Conservation (phyloP, 768 basidiomycete species). For the Suillus plorans region DNA sequence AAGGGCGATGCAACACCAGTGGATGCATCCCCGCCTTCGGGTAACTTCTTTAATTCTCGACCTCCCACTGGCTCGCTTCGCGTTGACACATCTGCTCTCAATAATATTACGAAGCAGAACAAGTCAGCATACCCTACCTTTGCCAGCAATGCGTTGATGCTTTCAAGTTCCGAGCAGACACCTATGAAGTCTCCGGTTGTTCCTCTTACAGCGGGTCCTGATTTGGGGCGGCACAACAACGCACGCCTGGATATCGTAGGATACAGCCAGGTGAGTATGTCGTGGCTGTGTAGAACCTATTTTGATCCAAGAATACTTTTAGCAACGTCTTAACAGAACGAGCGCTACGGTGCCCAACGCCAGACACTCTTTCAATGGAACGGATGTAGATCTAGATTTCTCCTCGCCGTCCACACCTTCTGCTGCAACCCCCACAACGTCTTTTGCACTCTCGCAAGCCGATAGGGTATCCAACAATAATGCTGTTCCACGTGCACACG, state of each 20-base stretch:
- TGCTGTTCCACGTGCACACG: constrained; percentile 47
- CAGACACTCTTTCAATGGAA: constrained; percentile 76
- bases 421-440: constrained; percentile 42
- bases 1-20: constrained; percentile 58
- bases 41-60: constrained; percentile 54
- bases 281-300: background rate
- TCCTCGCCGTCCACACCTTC: constrained; percentile 54
- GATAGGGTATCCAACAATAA: constrained; percentile 38
- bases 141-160: constrained; percentile 47
- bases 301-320: constrained; percentile 14
- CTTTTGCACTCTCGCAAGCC: constrained; percentile 35
- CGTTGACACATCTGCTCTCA: constrained; percentile 71
- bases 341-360: constrained; percentile 49
- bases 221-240: constrained; percentile 75
- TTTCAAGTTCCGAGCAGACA: constrained; percentile 55
- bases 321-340: constrained; percentile 48
- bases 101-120: constrained; percentile 65
- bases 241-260: constrained; percentile 73
- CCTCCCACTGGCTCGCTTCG: constrained; percentile 71
- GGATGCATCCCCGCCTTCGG: constrained; percentile 43
- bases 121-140: constrained; percentile 81
- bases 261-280: constrained; percentile 57
- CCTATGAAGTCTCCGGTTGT: constrained; percentile 64
- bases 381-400: constrained; percentile 62
- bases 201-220: constrained; percentile 83